Base-by-base conservation (phyloP, 2,329 filamentous ascomycete species). In the Emericellopsis atlantica region DNA sequence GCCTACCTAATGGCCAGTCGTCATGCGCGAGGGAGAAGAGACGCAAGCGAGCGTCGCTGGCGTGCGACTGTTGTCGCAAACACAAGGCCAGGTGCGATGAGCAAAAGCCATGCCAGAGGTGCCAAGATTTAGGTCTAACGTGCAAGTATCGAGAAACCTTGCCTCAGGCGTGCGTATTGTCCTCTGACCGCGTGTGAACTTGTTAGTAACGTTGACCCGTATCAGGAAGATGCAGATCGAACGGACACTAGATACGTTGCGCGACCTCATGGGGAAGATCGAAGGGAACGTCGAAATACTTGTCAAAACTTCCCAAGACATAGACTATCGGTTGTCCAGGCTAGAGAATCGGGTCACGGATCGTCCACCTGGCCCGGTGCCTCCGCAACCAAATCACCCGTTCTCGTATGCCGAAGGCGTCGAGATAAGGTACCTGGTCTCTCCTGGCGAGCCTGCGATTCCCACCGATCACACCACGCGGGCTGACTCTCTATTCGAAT, bases 81-180 rank as follows among this genome's bases (percentile, higher is more conserved):
- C 73, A 90, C 32, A 95, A 94, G 60, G 87, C 87, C 14, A 94
- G 93, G 61, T 95, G 88, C 57, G 87, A 94, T 52, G 88, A 95
- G 65, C 79, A 80, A 10, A 79, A 83, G 48, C 88, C 84, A 2
- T 82, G 84, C 51, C 90, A 87, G 55, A 86, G 81, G 51, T 98
- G 92, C 58, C 82, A 82, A 51, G 89, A 96, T 50, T 93, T 93
- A 56, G 80, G 75, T 48, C 72, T 87, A 26, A 72, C 79, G 40
- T 98, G 86, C 65, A 81, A 85, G 59, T 96, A 95, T 59, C 80
- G 89, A 48, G 89, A 95, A 54, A 83, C 92, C 6, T 84, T 87
- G 18, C 87, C 87, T 14, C 92, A 93, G 55, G 90, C 93, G 85
- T 94, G 70, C 57, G 82, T 67, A 10, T 12, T 7, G 8, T n/a